Conservation (phyloP, 441 rosid species). For the California macrophylla region DNA sequence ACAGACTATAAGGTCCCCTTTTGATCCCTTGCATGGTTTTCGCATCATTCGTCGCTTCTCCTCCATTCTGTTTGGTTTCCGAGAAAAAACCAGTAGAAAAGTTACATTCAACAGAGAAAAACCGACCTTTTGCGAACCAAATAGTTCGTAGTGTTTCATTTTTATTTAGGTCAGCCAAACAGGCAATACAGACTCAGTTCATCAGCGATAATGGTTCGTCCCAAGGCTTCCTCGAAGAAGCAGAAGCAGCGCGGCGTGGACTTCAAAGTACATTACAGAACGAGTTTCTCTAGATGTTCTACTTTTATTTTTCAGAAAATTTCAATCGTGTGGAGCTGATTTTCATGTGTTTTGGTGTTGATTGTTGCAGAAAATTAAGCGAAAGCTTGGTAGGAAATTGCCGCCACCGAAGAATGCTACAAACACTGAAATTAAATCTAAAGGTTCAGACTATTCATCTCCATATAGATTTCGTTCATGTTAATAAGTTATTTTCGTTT, state of each 20-base stretch:
- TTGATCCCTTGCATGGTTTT: background rate
- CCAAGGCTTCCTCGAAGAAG: slow-evolving; percentile 15
- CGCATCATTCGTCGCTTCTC: background rate
- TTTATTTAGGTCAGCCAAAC: background rate
- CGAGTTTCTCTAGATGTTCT: background rate
- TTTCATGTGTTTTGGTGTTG: background rate
- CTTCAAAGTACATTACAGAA: slow-evolving; percentile 8
- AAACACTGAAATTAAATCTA: slow-evolving; percentile 74
- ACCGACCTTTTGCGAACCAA: background rate
- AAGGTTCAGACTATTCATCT: slow-evolving; percentile 36
- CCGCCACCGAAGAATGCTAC: slow-evolving; percentile 90
- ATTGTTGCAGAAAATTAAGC: slow-evolving; percentile 65
- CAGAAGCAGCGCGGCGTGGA: slow-evolving; percentile 15
- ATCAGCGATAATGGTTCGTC: slow-evolving; percentile 14
- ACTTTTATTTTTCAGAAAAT: no score
- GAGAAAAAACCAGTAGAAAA: background rate
- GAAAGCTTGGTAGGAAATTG: slow-evolving; percentile 80
- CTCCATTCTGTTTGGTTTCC: background rate
- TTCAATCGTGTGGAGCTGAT: background rate
- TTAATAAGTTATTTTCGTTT: background rate
- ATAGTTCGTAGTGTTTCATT: background rate
- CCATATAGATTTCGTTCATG: background rate
- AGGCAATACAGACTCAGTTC: background rate
- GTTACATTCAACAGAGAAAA: background rate
- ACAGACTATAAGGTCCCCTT: background rate